Percentiles rank a stretch among this genome's conserved stretches.
Conservation (phyloP, 108 stramenopile genomes). For the Licmophora abbreviata region DNA sequence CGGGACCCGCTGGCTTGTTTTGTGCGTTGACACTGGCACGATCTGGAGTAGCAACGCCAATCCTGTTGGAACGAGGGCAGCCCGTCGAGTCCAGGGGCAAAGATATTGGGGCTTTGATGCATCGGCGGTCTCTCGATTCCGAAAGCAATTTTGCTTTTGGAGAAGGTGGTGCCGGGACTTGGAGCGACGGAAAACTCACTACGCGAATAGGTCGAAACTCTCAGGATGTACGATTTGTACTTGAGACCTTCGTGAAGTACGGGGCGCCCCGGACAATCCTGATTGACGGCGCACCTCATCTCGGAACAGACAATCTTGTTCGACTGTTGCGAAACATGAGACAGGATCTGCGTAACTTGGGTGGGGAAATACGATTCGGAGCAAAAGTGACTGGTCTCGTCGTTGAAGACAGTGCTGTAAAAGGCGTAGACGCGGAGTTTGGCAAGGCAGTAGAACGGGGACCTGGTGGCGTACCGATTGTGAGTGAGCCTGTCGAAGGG, state of each 20-base stretch:
- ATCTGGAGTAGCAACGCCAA: slow-evolving; percentile 40
- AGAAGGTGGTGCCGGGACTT: slow-evolving; percentile 95
- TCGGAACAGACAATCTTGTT: slow-evolving; percentile 92
- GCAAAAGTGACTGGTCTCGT: slow-evolving; percentile 56
- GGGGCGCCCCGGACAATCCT: slow-evolving; percentile 85
- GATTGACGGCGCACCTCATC: slow-evolving; percentile 86
- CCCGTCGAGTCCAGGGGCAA: slow-evolving; percentile 86
- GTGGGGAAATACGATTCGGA: slow-evolving; percentile 81
- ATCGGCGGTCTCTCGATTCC: slow-evolving; percentile 38
- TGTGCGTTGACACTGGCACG: slow-evolving; percentile 73
- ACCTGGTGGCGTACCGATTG: background rate
- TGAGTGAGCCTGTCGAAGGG: slow-evolving; percentile 4
- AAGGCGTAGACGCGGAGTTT: slow-evolving; percentile 30
- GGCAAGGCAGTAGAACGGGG: slow-evolving; percentile 17
- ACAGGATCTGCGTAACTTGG: slow-evolving; percentile 38
- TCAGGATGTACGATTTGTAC: slow-evolving; percentile 64
- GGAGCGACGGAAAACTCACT: slow-evolving; percentile 94
- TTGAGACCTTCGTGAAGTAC: slow-evolving; percentile 77
- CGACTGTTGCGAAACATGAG: slow-evolving; percentile 77
- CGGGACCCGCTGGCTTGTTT: slow-evolving; percentile 89
- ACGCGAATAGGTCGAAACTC: slow-evolving; percentile 87
- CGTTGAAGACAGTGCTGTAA: slow-evolving; percentile 32
- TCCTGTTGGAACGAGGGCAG: slow-evolving; percentile 86
- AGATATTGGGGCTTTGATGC: slow-evolving; percentile 85
- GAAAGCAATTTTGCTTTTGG: slow-evolving; percentile 91